phyloP scores from a whole-genome alignment of 192 early-diverging fungal genomes.

The Umbelopsis sp. region DNA sequence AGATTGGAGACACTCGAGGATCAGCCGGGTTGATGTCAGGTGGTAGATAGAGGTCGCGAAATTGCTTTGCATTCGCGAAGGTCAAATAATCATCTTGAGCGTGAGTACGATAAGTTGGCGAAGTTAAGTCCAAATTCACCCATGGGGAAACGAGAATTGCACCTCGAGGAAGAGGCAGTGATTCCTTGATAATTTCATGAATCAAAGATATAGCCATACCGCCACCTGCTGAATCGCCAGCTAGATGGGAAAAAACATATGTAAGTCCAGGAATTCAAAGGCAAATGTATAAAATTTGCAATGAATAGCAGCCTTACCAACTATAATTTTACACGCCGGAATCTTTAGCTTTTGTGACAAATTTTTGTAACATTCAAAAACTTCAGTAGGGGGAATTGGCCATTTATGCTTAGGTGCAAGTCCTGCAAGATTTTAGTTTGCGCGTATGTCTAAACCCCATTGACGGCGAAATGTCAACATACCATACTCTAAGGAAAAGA shows the following conservation, averaged over 20 bases:
- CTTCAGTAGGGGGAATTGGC: background rate
- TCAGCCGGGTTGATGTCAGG: background rate
- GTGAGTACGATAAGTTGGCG: background rate
- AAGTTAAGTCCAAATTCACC: background rate
- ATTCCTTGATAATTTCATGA: background rate
- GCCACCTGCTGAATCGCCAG: background rate
- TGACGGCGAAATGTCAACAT: background rate
- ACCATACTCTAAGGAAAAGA: background rate
- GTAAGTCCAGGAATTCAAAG: background rate
- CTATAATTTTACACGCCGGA: background rate
- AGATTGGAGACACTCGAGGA: background rate
- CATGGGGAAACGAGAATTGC: background rate
- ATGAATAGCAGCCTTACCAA: background rate
- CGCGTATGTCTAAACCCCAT: too few species aligned
- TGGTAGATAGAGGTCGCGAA: background rate
- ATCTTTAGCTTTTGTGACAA: background rate
- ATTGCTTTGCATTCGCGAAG: background rate
- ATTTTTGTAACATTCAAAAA: background rate
- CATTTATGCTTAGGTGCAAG: background rate
- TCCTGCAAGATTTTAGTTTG: background rate
- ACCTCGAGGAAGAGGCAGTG: background rate
- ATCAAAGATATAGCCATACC: background rate
- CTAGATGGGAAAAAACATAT: background rate
- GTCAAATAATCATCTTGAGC: background rate
- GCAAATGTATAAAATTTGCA: background rate